Base-by-base conservation (phyloP, 2,329 filamentous ascomycete species). In the Verticillium isaacii region DNA sequence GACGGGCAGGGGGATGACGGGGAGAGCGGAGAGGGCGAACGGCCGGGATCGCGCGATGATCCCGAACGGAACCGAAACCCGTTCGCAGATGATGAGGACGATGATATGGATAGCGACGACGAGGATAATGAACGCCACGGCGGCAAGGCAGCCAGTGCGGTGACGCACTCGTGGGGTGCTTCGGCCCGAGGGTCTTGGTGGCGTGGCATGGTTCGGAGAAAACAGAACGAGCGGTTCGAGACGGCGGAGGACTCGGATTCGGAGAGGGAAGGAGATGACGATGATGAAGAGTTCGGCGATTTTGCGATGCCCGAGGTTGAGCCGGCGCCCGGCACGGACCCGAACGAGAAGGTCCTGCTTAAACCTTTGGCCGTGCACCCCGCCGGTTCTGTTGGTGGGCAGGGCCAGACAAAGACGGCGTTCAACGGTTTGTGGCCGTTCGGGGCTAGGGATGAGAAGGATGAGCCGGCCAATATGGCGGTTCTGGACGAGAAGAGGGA, bases 281-380 rank as follows among this genome's bases (percentile, higher is more conserved):
- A 85, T 5, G 82, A 85, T 32, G 85, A 87, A 50, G 86, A 89
- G 65, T 85, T 90, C 75, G 88, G 87, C 15, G 88, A 90, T 62
- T 89, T 89, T 67, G 86, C 85, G 65, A 85, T 89, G 76, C 83
- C 86, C 12, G 86, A 88, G 70, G 76, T 81, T 58, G 77, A 75
- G 66, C 55, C 68, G 67, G 63, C 68, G 71, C 56, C 71, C 68
- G 59, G 54, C 8, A 56, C 63, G 19, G 72, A 72, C 34, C 66
- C 68, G 3, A 70, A 72, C 6, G 75, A 79, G 14, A 77, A 75
- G 32, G 75, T 81, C n/a, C 76, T 87, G 2, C 72, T 86, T 61
- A 82, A 83, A 66, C 85, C 85, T 2, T 74, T 85, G 3, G 78
- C 82, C 0, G 77, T 86, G 7, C 82, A 86, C 60, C 83, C 82